A percentile compares a stretch with the other conserved stretches of the same genome.
phyloP scores from a whole-genome alignment of 768 basidiomycete genomes.

The Leccinum boreale region DNA sequence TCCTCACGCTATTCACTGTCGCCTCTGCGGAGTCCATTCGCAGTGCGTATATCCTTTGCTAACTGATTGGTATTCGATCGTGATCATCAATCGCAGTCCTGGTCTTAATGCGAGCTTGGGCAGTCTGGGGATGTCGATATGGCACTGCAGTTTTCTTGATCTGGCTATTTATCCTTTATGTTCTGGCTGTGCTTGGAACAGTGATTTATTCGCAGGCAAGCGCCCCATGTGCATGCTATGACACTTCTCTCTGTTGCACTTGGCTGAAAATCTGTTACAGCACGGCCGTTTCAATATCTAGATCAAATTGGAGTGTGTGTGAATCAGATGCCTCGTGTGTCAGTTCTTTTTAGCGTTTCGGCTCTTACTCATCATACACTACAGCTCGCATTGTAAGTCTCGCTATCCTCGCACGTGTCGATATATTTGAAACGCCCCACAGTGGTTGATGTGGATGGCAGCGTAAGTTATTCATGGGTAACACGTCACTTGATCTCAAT shows the following conservation, averaged over 20 bases:
- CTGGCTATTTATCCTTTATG: constrained; percentile 5
- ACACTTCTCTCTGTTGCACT: background rate
- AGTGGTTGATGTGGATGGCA: constrained; percentile 13
- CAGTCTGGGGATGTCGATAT: constrained; percentile 15
- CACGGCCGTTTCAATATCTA: background rate
- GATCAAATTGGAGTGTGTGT: background rate
- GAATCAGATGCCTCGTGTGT: background rate
- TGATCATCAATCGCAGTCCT: constrained; percentile 10
- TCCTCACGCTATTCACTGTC: constrained; percentile 3
- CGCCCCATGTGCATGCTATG: background rate
- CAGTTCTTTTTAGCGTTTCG: background rate
- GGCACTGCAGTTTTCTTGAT: constrained; percentile 4
- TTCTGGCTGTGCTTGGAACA: constrained; percentile 1
- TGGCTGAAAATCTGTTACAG: background rate
- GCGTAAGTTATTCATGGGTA: background rate
- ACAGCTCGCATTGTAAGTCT: constrained; percentile 6
- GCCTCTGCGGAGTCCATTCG: constrained; percentile 12
- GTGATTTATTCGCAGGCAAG: background rate
- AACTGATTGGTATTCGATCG: background rate
- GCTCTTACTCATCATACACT: background rate
- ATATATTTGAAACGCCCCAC: background rate
- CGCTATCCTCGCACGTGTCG: background rate
- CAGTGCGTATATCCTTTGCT: background rate
- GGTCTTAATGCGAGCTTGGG: constrained; percentile 20
- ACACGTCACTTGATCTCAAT: background rate